A percentile compares a stretch with the other conserved stretches of the same genome.
These are phyloP conservation scores for Herpetomonas muscarum DNA, from an alignment of 208 protist species.

Conservation along the genomic window DNA sequence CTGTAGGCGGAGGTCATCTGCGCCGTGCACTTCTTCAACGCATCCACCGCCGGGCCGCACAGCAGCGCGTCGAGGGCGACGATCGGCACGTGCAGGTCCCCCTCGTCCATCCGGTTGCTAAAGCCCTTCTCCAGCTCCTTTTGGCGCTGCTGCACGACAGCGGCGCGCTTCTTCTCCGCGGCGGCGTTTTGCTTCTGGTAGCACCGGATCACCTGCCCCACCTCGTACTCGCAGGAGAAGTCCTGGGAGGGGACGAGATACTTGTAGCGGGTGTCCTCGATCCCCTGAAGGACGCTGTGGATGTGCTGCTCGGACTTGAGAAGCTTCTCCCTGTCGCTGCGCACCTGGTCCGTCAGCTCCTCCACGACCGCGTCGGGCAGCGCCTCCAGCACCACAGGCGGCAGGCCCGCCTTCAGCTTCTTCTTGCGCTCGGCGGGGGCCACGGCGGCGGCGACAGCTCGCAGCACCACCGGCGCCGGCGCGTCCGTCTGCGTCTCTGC, in stretches of 20 bases:
- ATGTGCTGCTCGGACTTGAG: constrained; percentile 55
- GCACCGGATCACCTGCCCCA: constrained; percentile 52
- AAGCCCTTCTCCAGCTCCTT: constrained; percentile 9
- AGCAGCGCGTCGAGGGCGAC: constrained; percentile 36
- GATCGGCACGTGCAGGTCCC: constrained; percentile 7
- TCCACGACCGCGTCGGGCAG: constrained; percentile 33
- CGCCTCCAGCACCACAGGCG: constrained; percentile 34
- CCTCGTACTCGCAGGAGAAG: constrained; percentile 56
- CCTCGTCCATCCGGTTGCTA: constrained; percentile 6
- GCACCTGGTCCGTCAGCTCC: constrained; percentile 35
- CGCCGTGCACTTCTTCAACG: constrained; percentile 37
- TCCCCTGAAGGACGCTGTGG: constrained; percentile 54
- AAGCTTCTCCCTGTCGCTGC: constrained; percentile 54
- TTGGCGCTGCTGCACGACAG: constrained; percentile 4
- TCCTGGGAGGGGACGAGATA: constrained; percentile 63
- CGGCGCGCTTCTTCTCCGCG: constrained; percentile 4
- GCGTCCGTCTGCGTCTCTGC: not conserved
- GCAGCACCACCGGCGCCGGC: not conserved
- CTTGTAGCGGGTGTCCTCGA: constrained; percentile 70
- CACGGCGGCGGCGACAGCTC: not conserved
- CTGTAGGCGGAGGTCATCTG: constrained; percentile 40
- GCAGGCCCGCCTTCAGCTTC: constrained; percentile 38
- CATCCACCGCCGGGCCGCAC: constrained; percentile 44
- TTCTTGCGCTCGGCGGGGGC: constrained; percentile 15
- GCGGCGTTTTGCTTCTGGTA: constrained; percentile 44